Conservation (phyloP, 169 alveolate species). For the Cyclospora cayetanensis region DNA sequence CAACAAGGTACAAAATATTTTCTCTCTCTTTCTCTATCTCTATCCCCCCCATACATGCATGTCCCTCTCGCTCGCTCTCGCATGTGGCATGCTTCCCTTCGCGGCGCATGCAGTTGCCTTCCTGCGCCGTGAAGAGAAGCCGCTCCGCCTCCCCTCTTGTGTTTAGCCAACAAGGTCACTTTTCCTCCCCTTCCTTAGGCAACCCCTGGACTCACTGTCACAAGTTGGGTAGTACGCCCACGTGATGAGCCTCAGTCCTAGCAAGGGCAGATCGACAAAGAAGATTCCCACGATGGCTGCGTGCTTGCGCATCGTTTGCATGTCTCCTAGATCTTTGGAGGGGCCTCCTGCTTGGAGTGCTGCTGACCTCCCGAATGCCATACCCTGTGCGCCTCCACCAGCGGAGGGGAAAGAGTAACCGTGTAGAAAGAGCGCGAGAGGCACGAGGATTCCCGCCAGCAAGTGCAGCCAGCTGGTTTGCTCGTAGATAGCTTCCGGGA, state of each 20-base stretch:
- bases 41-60: no score
- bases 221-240: conserved; percentile 77
- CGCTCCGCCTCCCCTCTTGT: no score
- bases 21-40: no score
- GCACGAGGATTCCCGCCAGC: conserved; percentile 72
- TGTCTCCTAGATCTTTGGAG: conserved; percentile 60
- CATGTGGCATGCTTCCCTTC: no score
- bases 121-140: no score
- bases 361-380: neutral
- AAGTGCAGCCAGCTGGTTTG: conserved; percentile 76
- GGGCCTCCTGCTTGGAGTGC: conserved; percentile 5
- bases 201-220: conserved; percentile 19
- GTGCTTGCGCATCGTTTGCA: conserved; percentile 76
- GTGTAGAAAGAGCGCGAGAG: conserved; percentile 77
- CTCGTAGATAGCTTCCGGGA: conserved; percentile 69
- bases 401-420: conserved; percentile 78
- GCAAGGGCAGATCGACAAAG: conserved; percentile 77
- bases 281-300: conserved; percentile 80
- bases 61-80: no score
- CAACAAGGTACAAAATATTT: no score
- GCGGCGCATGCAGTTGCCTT: no score
- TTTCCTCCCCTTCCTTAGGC: no score
- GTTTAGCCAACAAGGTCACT: no score
- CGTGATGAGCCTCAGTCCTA: conserved; percentile 69
- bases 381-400: conserved; percentile 64